Percentiles rank a stretch among this genome's conserved stretches.
Evolutionary conservation across 306 rosid species (phyloP).

Genomic region (Senna tora): DNA sequence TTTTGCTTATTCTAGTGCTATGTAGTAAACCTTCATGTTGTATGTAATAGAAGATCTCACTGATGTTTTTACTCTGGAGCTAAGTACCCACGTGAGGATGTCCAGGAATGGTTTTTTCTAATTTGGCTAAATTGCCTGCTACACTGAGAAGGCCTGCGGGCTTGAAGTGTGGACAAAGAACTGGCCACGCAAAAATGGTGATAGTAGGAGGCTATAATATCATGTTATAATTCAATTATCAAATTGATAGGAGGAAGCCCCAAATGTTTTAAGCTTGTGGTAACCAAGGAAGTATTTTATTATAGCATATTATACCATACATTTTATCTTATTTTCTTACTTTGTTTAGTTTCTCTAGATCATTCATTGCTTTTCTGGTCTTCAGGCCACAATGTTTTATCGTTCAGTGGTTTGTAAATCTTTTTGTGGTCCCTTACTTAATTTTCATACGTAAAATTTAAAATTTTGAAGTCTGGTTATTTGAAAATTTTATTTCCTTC

Average conservation of each 20-base stretch:
- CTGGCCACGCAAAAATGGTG: no score
- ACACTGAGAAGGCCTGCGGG: background rate
- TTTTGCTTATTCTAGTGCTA: background rate
- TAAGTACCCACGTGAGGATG: no score
- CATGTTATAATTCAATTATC: background rate
- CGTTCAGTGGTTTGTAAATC: constrained; percentile 5
- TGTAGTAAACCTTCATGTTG: background rate
- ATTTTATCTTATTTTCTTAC: background rate
- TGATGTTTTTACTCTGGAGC: no score
- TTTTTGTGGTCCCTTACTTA: background rate
- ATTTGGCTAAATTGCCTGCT: background rate
- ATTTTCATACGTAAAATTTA: no score
- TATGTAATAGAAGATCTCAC: background rate
- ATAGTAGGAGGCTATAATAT: no score
- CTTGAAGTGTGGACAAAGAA: background rate
- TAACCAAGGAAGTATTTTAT: background rate
- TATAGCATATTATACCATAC: background rate
- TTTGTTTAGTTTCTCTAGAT: constrained; percentile 18
- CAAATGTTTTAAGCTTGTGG: background rate
- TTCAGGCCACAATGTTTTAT: background rate
- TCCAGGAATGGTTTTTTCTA: background rate
- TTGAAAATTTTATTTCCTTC: no score
- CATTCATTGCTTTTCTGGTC: background rate
- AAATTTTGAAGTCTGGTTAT: no score
- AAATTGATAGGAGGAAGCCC: background rate